phyloP scores from a whole-genome alignment of 495 filamentous ascomycete genomes.

The Immersiella caudata region DNA sequence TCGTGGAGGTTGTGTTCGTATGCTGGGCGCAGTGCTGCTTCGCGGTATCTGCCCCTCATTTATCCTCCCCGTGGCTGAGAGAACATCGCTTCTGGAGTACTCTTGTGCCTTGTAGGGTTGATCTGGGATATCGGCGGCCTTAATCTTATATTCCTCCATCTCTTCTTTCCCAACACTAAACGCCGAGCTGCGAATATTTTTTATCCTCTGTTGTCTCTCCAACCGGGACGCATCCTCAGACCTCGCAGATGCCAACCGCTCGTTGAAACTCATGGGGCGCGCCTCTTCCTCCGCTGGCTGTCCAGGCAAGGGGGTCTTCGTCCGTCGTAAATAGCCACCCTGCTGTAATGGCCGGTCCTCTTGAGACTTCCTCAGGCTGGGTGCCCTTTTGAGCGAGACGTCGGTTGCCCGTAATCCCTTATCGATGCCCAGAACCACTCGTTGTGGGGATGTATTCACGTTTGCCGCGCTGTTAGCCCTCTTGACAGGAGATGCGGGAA shows the following conservation, averaged over 20 bases:
- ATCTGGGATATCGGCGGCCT: conserved; percentile 58
- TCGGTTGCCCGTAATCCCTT: conserved; percentile 81
- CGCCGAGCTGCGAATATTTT: conserved; percentile 64
- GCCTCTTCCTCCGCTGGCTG: conserved; percentile 31
- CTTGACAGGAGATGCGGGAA: conserved; percentile 77
- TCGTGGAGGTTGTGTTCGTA: conserved; percentile 32
- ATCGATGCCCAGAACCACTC: conserved; percentile 85
- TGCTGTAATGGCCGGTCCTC: conserved; percentile 32
- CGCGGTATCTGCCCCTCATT: conserved; percentile 44
- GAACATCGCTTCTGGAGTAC: conserved; percentile 66
- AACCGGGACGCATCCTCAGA: conserved; percentile 59
- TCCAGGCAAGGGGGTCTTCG: conserved; percentile 38
- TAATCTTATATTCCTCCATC: conserved; percentile 65
- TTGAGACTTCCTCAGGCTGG: conserved; percentile 46
- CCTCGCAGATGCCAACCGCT: conserved; percentile 73
- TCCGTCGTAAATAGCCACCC: conserved; percentile 47
- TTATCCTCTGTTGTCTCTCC: conserved; percentile 56
- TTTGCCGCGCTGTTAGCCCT: conserved; percentile 45
- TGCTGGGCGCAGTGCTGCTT: conserved; percentile 56
- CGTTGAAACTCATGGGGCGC: conserved; percentile 76
- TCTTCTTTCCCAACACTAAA: conserved; percentile 71
- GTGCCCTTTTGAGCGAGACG: conserved; percentile 79
- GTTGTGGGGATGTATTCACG: conserved; percentile 72
- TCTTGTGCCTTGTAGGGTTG: conserved; percentile 50
- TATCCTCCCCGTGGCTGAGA: conserved; percentile 47